Conservation (phyloP, 2,329 filamentous ascomycete genomes). For the Aspergillus sp. region DNA sequence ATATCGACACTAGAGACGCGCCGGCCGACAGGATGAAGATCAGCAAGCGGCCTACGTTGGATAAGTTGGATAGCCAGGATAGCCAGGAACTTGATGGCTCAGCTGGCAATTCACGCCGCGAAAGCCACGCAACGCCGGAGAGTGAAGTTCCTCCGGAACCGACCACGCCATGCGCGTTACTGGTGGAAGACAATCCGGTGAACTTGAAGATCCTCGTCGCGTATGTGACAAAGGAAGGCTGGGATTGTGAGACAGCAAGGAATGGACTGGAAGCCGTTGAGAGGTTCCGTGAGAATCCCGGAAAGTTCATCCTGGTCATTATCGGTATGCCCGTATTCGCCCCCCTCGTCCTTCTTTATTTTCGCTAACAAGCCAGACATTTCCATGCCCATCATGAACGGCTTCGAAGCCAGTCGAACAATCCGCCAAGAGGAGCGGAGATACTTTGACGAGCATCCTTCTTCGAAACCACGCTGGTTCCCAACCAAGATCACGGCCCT, state of each 20-base stretch:
- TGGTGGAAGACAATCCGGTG: constrained; percentile 46
- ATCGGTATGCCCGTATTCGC: background rate
- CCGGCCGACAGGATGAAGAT: constrained; percentile 28
- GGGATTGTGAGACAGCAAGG: constrained; percentile 35
- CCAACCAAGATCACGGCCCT: constrained; percentile 32
- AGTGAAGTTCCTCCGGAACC: background rate
- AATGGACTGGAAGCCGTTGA: constrained; percentile 41
- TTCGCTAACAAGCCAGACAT: constrained; percentile 29
- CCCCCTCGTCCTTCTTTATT: no score
- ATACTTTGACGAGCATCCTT: background rate
- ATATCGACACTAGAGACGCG: constrained; percentile 21
- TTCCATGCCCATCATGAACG: constrained; percentile 44
- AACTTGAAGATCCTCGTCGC: constrained; percentile 30
- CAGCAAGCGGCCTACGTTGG: constrained; percentile 21
- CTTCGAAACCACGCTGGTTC: constrained; percentile 10
- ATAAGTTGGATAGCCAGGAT: constrained; percentile 7
- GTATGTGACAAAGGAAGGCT: constrained; percentile 21
- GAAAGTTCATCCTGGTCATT: constrained; percentile 22
- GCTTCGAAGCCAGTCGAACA: constrained; percentile 34
- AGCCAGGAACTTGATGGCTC: no score
- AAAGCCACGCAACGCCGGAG: background rate
- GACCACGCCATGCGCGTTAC: constrained; percentile 24
- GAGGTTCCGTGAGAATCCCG: constrained; percentile 18
- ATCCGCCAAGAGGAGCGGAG: constrained; percentile 26
- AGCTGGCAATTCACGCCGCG: no score